Evolutionary conservation across 352 stramenopile species (phyloP), one percentile per base, ranked within the genome.

Genomic region (Stramenopiles sp.): DNA sequence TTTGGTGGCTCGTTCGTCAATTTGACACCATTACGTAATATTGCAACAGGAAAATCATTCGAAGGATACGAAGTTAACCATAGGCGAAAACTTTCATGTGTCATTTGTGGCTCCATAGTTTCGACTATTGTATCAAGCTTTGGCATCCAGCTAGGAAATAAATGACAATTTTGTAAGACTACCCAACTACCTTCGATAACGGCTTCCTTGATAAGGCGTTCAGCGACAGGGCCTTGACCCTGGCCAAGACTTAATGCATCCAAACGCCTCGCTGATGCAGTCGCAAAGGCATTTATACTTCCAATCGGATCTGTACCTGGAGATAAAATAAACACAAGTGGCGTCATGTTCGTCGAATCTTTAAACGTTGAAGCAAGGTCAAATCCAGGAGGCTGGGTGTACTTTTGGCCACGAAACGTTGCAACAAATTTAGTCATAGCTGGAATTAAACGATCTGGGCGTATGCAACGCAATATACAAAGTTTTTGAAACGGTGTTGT

Each of bases 261-360:
- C 0, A 98, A 80, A 8, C 14, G 4, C 14, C 86, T 88, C 88
- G 86, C 83, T 67, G 80, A 85, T n/a, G 88, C 87, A 27, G 80
- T 82, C 0, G 88, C 89, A 81, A 91, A 91, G 0, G 85, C 85
- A 8, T 86, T 84, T 25, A 93, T 75, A 0, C 86, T 78, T 55
- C 84, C 84, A 0, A 92, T 86, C 0, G 90, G 89, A 30, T 93
- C 90, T 0, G 90, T 87, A 0, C 90, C 90, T 0, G 89, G 86
- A 0, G 89, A 93, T 7, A 93, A 83, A 67, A 93, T 97, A 84
- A 96, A 98, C 22, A 98, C 92, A 67, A 98, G 97, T 0, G 94
- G 94, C 0, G 92, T 87, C 0, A 85, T 87, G 0, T 92, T 85
- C 0, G 87, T 89, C 82, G 89, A 95, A 81, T 97, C 93, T 0